Evolutionary conservation across 1,284 basidiomycete genomes (phyloP), one percentile per base, ranked within the genome.

Genomic region (Fomitopsis betulina): DNA sequence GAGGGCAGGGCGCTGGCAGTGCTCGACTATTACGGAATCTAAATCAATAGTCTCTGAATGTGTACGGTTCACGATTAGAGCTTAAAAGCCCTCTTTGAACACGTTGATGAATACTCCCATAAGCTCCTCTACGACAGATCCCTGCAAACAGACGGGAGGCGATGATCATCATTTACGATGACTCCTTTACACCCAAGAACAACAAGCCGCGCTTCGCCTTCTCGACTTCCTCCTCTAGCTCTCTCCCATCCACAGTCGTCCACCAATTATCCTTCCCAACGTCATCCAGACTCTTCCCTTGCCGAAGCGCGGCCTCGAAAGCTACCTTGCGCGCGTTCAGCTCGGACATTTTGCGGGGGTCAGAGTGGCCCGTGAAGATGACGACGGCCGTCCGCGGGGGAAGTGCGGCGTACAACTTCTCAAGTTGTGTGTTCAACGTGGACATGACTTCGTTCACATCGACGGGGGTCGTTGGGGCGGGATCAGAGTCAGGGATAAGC

Each of bases 301-400:
- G 77, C 66, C 84, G 81, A 63, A 90, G 76, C 32, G 86, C 81
- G 35, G 73, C 77, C 67, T 96, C 94, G 66, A 93, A 96, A 19
- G 81, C 79, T 4, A 73, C 73, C 69, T 93, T 89, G 56, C 86
- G 80, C 3, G 81, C 80, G 58, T 85, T 86, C 21, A 96, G 75
- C 25, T 78, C 70, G 1, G 87, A 76, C 90, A 95, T 94, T 1
- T 72, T 76, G 0, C 91, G 82, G 0, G 95, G 94, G 68, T 96
- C 91, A 1, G 86, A 84, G 68, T 96, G 93, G 0, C 94, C 94
- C 0, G 89, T 92, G 67, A 96, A 86, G 49, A 97, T 76, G 43
- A 96, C 75, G 12, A 97, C 70, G 0, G 93, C 93, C 0, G 93
- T 92, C 27, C 87, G 84, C 7, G 85, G 69, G 0, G 93, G 93